Evolutionary conservation across 805 yeast species (phyloP).

Genomic region (Candida loeiensis): DNA sequence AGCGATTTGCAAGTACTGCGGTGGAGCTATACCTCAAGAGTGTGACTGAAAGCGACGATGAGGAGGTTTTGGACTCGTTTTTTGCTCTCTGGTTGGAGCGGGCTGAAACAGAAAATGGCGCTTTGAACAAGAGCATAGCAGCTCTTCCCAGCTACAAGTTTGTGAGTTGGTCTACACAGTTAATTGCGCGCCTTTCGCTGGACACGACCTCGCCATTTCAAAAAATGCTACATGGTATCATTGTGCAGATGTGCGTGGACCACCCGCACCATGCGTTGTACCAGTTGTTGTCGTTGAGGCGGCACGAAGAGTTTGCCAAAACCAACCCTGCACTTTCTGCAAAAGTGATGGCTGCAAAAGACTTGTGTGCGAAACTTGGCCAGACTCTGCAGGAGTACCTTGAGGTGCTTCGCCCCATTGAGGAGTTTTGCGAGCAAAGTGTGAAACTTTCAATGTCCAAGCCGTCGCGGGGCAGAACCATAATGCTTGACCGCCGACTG

Average conservation of each 20-base stretch:
- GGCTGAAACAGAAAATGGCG: constrained; percentile 41
- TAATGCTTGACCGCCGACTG: constrained; percentile 34
- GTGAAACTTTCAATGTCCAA: constrained; percentile 50
- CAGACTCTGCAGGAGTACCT: constrained; percentile 21
- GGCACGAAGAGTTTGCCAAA: constrained; percentile 36
- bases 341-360: constrained; percentile 45
- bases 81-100: constrained; percentile 81
- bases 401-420: constrained; percentile 42
- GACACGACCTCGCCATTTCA: constrained; percentile 58
- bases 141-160: constrained; percentile 57
- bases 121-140: constrained; percentile 35
- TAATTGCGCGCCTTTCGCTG: constrained; percentile 62
- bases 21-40: constrained; percentile 57
- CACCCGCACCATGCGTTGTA: constrained; percentile 78
- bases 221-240: constrained; percentile 42
- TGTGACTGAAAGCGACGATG: constrained; percentile 44
- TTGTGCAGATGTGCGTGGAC: constrained; percentile 44
- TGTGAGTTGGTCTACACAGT: constrained; percentile 79
- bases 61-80: constrained; percentile 66
- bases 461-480: constrained; percentile 27
- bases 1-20: constrained; percentile 49
- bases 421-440: constrained; percentile 48
- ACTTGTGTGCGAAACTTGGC: constrained; percentile 42
- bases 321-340: constrained; percentile 42
- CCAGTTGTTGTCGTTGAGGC: constrained; percentile 53